Evolutionary conservation across 257 asterid species (phyloP).

Genomic region (Solanum bulbocastanum): DNA sequence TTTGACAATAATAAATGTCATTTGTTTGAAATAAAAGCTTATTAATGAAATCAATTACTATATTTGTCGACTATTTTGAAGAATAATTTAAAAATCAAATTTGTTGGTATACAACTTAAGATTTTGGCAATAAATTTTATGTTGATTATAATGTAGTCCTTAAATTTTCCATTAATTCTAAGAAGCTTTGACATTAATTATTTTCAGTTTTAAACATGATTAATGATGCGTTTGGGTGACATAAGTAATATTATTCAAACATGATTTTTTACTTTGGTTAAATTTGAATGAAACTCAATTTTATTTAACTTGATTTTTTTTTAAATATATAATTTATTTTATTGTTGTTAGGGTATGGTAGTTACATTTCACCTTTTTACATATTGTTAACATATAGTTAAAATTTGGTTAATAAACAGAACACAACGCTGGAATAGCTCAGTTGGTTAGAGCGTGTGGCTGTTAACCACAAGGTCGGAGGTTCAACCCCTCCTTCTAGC

Average conservation of each 20-base stretch:
- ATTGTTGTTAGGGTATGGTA: background rate
- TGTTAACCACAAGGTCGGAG: conserved; percentile 99
- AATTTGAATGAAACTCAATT: background rate
- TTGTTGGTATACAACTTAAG: background rate
- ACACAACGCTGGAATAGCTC: conserved; percentile 98
- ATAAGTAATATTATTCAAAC: no score
- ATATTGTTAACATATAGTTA: accelerated
- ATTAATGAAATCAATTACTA: background rate
- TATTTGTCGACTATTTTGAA: background rate
- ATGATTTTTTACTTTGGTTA: no score
- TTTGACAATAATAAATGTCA: background rate
- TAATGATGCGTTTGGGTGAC: no score
- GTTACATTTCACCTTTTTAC: no score
- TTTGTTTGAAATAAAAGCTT: background rate
- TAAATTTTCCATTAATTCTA: no score
- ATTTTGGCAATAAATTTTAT: no score
- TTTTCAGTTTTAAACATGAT: no score
- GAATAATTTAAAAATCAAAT: background rate
- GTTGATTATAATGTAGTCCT: no score
- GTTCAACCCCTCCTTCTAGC: conserved; percentile 73
- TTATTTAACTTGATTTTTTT: no score
- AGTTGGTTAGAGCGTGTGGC: conserved; percentile 99
- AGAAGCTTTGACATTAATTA: no score
- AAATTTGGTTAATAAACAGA: accelerated
- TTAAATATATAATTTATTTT: no score